phyloP scores from a whole-genome alignment of 2,329 filamentous ascomycete species.

The Alternaria brassicae region DNA sequence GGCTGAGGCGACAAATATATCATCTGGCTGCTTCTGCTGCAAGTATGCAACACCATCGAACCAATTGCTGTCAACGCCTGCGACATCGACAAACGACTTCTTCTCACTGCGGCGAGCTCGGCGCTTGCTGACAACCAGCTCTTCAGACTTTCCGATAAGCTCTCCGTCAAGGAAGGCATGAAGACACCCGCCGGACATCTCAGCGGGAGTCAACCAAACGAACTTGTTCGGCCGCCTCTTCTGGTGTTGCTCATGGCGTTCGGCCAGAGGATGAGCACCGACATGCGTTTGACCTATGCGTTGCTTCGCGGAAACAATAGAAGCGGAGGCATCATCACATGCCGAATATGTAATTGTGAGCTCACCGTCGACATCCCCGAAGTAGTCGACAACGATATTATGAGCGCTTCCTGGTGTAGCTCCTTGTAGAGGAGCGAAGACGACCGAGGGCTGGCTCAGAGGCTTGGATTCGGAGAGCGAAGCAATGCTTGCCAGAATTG shows the following conservation, averaged over 20 bases:
- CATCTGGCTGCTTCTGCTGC: slow-evolving; percentile 58
- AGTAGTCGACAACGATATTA: slow-evolving; percentile 30
- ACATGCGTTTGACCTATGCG: slow-evolving; percentile 30
- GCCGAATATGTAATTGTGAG: slow-evolving; percentile 32
- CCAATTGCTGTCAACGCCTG: slow-evolving; percentile 63
- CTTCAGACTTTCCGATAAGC: slow-evolving; percentile 47
- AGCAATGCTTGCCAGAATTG: background rate
- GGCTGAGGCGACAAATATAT: slow-evolving; percentile 58
- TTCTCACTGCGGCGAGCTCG: slow-evolving; percentile 33
- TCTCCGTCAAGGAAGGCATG: slow-evolving; percentile 48
- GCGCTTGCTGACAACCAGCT: slow-evolving; percentile 25
- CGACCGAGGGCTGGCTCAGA: background rate
- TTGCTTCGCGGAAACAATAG: slow-evolving; percentile 15
- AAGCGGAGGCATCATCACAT: slow-evolving; percentile 14
- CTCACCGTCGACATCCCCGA: slow-evolving; percentile 25
- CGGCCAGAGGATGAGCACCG: slow-evolving; percentile 29
- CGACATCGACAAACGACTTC: slow-evolving; percentile 54
- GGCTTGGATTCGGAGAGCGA: background rate
- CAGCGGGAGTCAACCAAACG: slow-evolving; percentile 51
- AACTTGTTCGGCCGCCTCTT: slow-evolving; percentile 38
- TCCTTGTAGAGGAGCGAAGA: background rate
- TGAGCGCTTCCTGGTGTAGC: background rate
- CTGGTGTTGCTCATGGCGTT: slow-evolving; percentile 25
- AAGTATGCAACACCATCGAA: slow-evolving; percentile 68
- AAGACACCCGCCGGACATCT: slow-evolving; percentile 48